A percentile compares a stretch with the other conserved stretches of the same genome.
Conservation (phyloP, 1,284 basidiomycete species). For the Apiotrichum akiyoshidainum region DNA sequence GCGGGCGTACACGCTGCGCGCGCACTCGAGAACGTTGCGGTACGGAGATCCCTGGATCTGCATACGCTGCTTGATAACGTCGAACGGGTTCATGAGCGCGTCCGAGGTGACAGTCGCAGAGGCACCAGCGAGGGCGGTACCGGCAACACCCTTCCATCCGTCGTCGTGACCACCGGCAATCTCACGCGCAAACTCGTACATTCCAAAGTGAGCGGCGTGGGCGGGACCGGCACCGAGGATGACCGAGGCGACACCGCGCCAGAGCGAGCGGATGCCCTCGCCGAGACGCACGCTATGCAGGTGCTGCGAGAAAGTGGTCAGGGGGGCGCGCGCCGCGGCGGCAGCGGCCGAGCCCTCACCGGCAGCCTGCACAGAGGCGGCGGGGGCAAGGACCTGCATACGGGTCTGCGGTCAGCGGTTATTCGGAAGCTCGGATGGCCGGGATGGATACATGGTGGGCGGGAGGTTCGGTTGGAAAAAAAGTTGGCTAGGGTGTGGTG, state of each 20-base stretch:
- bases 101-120: conserved; percentile 92
- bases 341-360: conserved; percentile 63
- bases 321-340: conserved; percentile 25
- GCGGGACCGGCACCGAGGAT: conserved; percentile 96
- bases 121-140: conserved; percentile 83
- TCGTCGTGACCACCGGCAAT: conserved; percentile 67
- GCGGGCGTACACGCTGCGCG: conserved; percentile 70
- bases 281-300: conserved; percentile 67
- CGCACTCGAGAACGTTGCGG: conserved; percentile 77
- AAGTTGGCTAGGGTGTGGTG: neutral
- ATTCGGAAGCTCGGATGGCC: neutral
- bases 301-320: conserved; percentile 44
- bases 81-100: conserved; percentile 99
- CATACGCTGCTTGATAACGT: conserved; percentile 99
- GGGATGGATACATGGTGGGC: too few species aligned
- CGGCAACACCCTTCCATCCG: conserved; percentile 46
- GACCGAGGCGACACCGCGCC: conserved; percentile 96
- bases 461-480: too few species aligned
- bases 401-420: conserved; percentile 65
- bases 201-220: conserved; percentile 97
- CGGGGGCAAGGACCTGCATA: conserved; percentile 85
- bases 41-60: conserved; percentile 90
- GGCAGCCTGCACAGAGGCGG: conserved; percentile 12
- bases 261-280: conserved; percentile 85
- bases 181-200: conserved; percentile 92